These are phyloP conservation scores for Brettanomyces sp. DNA, from an alignment of 805 yeast genomes.

Conservation along the genomic window DNA sequence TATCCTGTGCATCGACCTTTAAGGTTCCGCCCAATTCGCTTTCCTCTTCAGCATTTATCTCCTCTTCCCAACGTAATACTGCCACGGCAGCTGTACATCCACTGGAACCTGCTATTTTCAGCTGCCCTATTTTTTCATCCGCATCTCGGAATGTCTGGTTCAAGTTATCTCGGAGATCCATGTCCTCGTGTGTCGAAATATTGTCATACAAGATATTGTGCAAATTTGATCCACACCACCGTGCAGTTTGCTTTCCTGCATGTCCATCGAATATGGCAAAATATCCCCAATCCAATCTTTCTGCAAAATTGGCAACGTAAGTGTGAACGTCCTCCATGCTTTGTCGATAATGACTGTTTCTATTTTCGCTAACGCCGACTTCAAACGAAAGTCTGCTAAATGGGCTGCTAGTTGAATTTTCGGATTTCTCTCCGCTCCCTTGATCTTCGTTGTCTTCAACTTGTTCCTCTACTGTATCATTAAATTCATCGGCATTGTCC, in stretches of 20 bases:
- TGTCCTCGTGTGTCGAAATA: constrained; percentile 35
- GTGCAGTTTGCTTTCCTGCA: constrained; percentile 87
- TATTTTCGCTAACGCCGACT: constrained; percentile 90
- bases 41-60: too few species aligned
- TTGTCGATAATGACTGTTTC: constrained; percentile 68
- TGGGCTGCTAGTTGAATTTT: constrained; percentile 22
- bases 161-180: constrained; percentile 57
- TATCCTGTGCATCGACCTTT: background rate
- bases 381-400: constrained; percentile 56
- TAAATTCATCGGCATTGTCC: background rate
- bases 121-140: constrained; percentile 53
- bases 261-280: constrained; percentile 96
- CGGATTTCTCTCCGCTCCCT: background rate
- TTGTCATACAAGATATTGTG: constrained; percentile 60
- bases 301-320: constrained; percentile 87
- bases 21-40: constrained; percentile 1
- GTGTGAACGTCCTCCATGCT: constrained; percentile 97
- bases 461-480: background rate
- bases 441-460: constrained; percentile 4
- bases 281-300: constrained; percentile 84
- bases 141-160: constrained; percentile 66
- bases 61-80: constrained; percentile 70
- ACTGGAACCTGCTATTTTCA: constrained; percentile 56
- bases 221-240: constrained; percentile 87
- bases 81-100: constrained; percentile 98